Conservation (phyloP, 192 early-diverging fungal species). For the Coemansia sp. region DNA sequence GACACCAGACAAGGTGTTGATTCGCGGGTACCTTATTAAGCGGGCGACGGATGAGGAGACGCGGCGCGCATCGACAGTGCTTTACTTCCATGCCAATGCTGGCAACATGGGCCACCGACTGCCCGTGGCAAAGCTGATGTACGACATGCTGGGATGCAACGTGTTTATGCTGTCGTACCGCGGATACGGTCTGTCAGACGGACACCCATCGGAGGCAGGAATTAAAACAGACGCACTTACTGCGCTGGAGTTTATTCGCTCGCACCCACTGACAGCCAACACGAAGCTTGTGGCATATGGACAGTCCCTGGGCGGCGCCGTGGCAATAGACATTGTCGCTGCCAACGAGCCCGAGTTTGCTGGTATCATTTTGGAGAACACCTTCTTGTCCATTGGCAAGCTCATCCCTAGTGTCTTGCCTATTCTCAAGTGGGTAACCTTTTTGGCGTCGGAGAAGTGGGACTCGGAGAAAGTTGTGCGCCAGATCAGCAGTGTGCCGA, state of each 20-base stretch:
- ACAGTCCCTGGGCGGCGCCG: constrained; percentile 96
- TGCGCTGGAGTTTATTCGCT: constrained; percentile 78
- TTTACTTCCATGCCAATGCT: constrained; percentile 96
- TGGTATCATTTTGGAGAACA: constrained; percentile 92
- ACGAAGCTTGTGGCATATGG: constrained; percentile 88
- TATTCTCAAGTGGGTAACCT: constrained; percentile 66
- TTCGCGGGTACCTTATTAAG: constrained; percentile 79
- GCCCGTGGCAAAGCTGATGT: constrained; percentile 80
- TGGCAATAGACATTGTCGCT: constrained; percentile 84
- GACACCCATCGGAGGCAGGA: constrained; percentile 82
- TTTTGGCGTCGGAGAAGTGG: constrained; percentile 90
- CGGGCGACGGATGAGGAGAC: constrained; percentile 57
- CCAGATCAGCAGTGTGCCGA: constrained; percentile 64
- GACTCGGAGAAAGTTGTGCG: constrained; percentile 71
- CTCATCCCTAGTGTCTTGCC: constrained; percentile 86
- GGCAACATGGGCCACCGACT: constrained; percentile 99
- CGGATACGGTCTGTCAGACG: constrained; percentile 91
- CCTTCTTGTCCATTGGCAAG: constrained; percentile 84
- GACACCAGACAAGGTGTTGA: constrained; percentile 78
- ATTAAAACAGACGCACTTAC: constrained; percentile 86
- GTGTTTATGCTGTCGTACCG: constrained; percentile 98
- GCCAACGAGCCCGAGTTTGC: constrained; percentile 73
- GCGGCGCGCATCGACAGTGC: constrained; percentile 65
- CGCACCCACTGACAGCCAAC: constrained; percentile 69
- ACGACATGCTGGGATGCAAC: constrained; percentile 69